Evolutionary conservation across 1,139 yeast species (phyloP), one percentile per base, ranked within the genome.

Genomic region (Lodderomyces metapsilosis): DNA sequence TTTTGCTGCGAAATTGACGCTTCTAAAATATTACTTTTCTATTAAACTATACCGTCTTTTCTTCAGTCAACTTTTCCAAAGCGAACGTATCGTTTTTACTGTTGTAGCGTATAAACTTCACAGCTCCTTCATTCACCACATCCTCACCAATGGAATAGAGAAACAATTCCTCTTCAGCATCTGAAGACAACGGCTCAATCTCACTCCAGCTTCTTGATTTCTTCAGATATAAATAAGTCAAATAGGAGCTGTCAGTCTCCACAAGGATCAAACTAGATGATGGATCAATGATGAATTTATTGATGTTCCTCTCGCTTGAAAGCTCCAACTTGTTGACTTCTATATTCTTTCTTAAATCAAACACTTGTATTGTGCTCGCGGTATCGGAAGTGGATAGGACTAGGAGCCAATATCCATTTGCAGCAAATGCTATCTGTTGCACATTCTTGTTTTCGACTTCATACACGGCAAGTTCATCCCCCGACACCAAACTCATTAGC

Each of bases 361-460:
- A 68, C n/a, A 83, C 66, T 39, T 76, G 73, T n/a, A 72, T 54
- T 3, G 24, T 16, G 30, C 20, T 38, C 3, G 68, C 43, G 6
- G 57, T 44, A 1, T 40, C 50, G 11, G 47, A 44, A 45, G 48
- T 37, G 44, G 58, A 49, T 25, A 62, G 52, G 7, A 56, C 70
- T 59, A 52, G 64, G 41, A 84, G 59, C 84, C 88, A 83, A 59
- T 82, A 84, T 4, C 94, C 94, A 54, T 85, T 85, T 21, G 74
- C 66, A 7, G 85, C 83, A 64, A 85, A 85, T 37, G 59, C 56
- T 1, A 84, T 52, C 16, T 66, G 60, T 5, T 60, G 15, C 7
- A 46, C 39, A 2, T 22, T 20, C n/a, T 27, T n/a, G 17, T 37
- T 24, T 3, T 21, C 22, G 3, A 62, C 50, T 3, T 51, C 48